A percentile compares a stretch with the other conserved stretches of the same genome.
Conservation (phyloP, 306 rosid genomes). For the Ormosia semicastrata region DNA sequence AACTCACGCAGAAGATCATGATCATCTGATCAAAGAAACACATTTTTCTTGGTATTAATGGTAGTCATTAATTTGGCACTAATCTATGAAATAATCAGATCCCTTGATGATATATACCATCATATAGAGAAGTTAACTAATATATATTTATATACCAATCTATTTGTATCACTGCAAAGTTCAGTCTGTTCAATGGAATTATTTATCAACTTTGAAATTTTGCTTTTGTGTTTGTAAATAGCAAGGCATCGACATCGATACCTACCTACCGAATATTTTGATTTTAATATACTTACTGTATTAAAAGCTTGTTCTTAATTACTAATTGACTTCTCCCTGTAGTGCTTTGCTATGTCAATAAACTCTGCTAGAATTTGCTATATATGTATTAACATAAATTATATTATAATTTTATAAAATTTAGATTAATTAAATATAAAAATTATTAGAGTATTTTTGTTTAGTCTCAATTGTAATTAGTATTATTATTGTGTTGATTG, state of each 20-base stretch:
- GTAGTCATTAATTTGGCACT: not conserved
- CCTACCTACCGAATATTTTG: not conserved
- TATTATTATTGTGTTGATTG: no score
- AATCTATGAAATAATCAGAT: not conserved
- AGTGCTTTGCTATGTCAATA: slow-evolving; percentile 36
- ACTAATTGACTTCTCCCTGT: not conserved
- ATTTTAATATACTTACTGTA: not conserved
- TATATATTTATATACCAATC: not conserved
- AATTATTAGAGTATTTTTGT: no score
- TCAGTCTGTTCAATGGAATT: not conserved
- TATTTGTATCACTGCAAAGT: not conserved
- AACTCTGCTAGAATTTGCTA: not conserved
- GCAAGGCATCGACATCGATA: not conserved
- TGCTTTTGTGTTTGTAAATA: not conserved
- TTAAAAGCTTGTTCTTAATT: not conserved
- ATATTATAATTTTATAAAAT: no score
- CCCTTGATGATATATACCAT: not conserved
- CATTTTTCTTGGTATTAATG: not conserved
- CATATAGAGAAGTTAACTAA: not conserved
- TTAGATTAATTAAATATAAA: no score
- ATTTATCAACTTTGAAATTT: not conserved
- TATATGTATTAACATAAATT: no score
- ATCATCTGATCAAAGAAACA: not conserved
- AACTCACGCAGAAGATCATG: not conserved
- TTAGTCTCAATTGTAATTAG: no score